Percentiles rank a stretch among this genome's conserved stretches.
Evolutionary conservation across 2,329 filamentous ascomycete species (phyloP).

Genomic region (Fusarium nodosum): DNA sequence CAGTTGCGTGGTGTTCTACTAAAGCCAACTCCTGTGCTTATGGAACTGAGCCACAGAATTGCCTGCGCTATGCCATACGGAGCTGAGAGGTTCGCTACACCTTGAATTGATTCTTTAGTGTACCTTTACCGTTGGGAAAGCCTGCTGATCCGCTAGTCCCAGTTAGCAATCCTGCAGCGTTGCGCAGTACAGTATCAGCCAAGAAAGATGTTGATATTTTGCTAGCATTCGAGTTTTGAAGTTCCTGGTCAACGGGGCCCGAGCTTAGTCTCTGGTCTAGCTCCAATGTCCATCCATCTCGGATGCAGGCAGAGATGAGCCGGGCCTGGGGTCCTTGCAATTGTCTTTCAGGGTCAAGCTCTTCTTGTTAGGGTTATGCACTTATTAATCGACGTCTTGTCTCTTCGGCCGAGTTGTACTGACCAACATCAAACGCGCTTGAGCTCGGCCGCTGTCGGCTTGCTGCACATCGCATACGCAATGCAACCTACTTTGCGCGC

Average conservation of each 20-base stretch:
- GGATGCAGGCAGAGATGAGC: slow-evolving; percentile 35
- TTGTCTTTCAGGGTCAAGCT: slow-evolving; percentile 16
- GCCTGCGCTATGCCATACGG: slow-evolving; percentile 20
- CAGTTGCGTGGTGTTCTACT: not conserved
- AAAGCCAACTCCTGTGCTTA: not conserved
- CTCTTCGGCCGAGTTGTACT: slow-evolving; percentile 41
- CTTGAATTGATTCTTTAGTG: slow-evolving; percentile 17
- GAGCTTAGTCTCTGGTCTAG: slow-evolving; percentile 38
- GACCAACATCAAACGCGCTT: slow-evolving; percentile 21
- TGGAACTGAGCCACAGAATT: slow-evolving; percentile 26
- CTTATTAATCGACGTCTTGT: slow-evolving; percentile 15
- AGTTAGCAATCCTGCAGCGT: not conserved
- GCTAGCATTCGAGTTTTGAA: slow-evolving; percentile 24
- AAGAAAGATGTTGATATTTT: slow-evolving; percentile 15
- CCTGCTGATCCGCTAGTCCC: slow-evolving; percentile 24
- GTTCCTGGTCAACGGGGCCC: slow-evolving; percentile 29
- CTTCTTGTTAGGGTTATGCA: slow-evolving; percentile 14
- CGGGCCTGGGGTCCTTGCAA: slow-evolving; percentile 25
- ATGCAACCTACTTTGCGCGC: slow-evolving; percentile 12
- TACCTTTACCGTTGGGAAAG: slow-evolving; percentile 23
- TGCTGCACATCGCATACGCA: slow-evolving; percentile 14
- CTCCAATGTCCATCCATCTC: slow-evolving; percentile 17
- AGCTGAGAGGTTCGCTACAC: slow-evolving; percentile 4
- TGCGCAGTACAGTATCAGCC: not conserved
- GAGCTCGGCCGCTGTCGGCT: slow-evolving; percentile 39